Conservation (phyloP, 768 basidiomycete genomes). For the Rhizopogon vesiculosus region DNA sequence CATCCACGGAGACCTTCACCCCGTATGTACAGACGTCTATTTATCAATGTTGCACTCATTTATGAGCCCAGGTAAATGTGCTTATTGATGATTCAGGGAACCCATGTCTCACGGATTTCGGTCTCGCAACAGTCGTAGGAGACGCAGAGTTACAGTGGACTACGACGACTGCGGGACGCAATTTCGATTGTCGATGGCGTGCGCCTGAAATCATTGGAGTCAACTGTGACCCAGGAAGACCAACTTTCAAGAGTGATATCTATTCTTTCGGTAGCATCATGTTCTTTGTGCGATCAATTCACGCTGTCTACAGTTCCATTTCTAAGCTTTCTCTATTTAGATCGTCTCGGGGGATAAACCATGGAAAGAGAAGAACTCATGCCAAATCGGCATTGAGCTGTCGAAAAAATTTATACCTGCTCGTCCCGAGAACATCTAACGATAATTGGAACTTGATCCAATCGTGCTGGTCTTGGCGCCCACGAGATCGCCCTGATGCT, state of each 20-base stretch:
- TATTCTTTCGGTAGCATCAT: slow-evolving; percentile 31
- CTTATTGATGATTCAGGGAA: slow-evolving; percentile 16
- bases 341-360: background rate
- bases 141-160: slow-evolving; percentile 21
- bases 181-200: slow-evolving; percentile 38
- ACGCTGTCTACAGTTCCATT: background rate
- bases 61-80: slow-evolving; percentile 9
- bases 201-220: slow-evolving; percentile 33
- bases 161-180: slow-evolving; percentile 24
- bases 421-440: background rate
- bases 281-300: background rate
- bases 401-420: background rate
- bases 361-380: background rate
- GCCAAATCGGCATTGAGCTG: background rate
- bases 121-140: slow-evolving; percentile 33
- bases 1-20: slow-evolving; percentile 14
- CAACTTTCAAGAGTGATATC: slow-evolving; percentile 30
- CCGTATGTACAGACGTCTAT: background rate
- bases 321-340: background rate
- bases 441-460: background rate
- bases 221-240: slow-evolving; percentile 2
- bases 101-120: slow-evolving; percentile 40
- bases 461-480: background rate
- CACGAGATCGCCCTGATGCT: background rate
- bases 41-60: background rate